Evolutionary conservation across 208 protist genomes (phyloP).

Genomic region (Dictyostelium gargantuum): DNA sequence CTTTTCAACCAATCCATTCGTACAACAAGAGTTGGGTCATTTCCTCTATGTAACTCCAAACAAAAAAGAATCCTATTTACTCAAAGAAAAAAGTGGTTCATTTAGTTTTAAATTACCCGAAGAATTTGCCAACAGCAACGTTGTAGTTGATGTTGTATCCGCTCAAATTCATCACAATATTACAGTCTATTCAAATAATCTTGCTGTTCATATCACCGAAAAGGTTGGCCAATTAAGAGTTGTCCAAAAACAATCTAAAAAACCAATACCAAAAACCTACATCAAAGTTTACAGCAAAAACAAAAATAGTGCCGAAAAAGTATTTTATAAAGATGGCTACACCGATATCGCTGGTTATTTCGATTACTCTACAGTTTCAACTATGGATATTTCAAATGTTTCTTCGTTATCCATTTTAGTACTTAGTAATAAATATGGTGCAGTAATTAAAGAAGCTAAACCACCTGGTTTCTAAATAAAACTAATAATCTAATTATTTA

Average conservation of each 20-base stretch:
- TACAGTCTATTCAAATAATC: conserved; percentile 15
- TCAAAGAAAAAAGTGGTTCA: not conserved
- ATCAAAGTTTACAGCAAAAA: conserved; percentile 25
- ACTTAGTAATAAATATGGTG: conserved; percentile 14
- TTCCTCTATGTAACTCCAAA: conserved; percentile 50
- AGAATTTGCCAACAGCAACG: conserved; percentile 30
- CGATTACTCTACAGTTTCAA: conserved; percentile 17
- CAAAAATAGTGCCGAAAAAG: not conserved
- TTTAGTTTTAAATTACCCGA: not conserved
- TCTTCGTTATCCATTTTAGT: conserved; percentile 40
- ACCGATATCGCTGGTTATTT: conserved; percentile 49
- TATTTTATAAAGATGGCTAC: conserved; percentile 61
- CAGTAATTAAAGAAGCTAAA: conserved; percentile 52
- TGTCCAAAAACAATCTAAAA: not conserved
- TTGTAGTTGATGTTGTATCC: not conserved
- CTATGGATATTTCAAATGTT: conserved; percentile 28
- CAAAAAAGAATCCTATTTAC: conserved; percentile 10
- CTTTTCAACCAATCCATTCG: conserved; percentile 51
- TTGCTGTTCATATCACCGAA: not conserved
- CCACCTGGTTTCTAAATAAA: conserved; percentile 12
- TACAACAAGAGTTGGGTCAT: conserved; percentile 49
- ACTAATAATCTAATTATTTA: too few species aligned
- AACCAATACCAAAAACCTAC: conserved; percentile 30
- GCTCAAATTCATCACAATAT: not conserved
- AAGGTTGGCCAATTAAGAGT: conserved; percentile 45